Base-by-base conservation (phyloP, 768 basidiomycete genomes). In the Pisolithus marmoratus region DNA sequence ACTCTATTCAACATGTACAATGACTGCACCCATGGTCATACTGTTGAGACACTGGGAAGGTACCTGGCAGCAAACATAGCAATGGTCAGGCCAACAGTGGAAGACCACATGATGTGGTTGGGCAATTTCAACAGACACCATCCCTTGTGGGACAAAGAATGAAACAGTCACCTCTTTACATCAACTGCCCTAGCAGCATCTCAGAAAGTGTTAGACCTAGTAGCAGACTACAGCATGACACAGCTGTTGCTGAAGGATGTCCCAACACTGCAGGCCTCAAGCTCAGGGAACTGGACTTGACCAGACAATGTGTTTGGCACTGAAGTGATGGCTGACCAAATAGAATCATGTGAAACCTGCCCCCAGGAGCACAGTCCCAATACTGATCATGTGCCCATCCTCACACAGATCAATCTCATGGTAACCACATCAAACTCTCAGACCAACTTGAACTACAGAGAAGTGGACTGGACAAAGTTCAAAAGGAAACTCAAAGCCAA, bases 121-220 rank as follows among this genome's bases (percentile, higher is more conserved):
- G 72, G 72, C 0, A 68, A 75, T 59, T 73, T 74, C 64, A 74
- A 75, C 57, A 51, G 66, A 8, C 74, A 74, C 50, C 70, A 73
- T 57, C 65, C 67, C 0, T 37, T 65, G 2, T 75, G 74, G 74
- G 74, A 76, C n/a, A 57, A 63, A 1, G 52, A 52, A 7, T 29
- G 38, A 0, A 66, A 63, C 53, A 1, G 0, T 2, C 57, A 67
- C 38, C 55, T 70, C 0, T 64, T 69, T 15, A 61, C 57, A 36
- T 15, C 17, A 8, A 26, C 26, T 1, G 43, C 49, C 17, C 43
- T 54, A 0, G 22, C 44, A 1, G 22, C 23, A 0, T 53, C 60
- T 0, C 37, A 64, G 26, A 43, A 52, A 0, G 53, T 68, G 4
- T 34, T 69, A 1, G 36, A 63, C 20, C 37, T 68, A 1, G 11